Evolutionary conservation across 2,329 filamentous ascomycete genomes (phyloP), one percentile per base, ranked within the genome.

Genomic region (Beauveria medogensis): DNA sequence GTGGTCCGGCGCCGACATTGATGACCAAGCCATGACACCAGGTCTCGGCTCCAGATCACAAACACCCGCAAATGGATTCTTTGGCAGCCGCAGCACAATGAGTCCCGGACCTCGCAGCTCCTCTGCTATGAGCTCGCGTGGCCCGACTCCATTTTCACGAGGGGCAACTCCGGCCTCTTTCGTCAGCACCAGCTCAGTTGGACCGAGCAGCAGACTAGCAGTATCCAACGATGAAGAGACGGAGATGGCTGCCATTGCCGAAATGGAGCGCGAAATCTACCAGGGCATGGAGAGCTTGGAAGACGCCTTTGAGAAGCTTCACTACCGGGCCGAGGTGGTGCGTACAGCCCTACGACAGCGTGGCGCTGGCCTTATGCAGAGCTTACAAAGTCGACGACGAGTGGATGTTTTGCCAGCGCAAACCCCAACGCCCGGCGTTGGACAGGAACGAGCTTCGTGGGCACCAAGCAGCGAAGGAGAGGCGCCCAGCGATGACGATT

Each of bases 151-250:
- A 0, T 80, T 78, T 65, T 84, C 81, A 1, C 79, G 84, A 43
- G 80, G 79, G 37, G 70, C 83, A 0, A 89, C 85, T 0, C 78
- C 79, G 0, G 80, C 82, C 2, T 82, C 83, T 0, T 84, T 83
- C 62, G 77, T 86, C n/a, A 88, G 77, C 63, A 75, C 78, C 5
- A 73, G 86, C 2, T 77, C 78, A 3, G 73, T 76, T 0, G 67
- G 71, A 12, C 71, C 73, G 7, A 73, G 75, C 3, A 77, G 72
- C 61, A 76, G 82, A 16, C 80, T 82, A 47, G 79, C 85, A 2
- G 92, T 97, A 4, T 92, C 92, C 3, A 84, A 96, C 62, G 93
- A 97, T 70, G 93, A 97, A 73, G 93, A 97, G 69, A 91, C 90
- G 59, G 93, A 97, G 72, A 92, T 97, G 68, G 90, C 90, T 0